Base-by-base conservation (phyloP, 352 stramenopile species). In the Pythium graminicola region DNA sequence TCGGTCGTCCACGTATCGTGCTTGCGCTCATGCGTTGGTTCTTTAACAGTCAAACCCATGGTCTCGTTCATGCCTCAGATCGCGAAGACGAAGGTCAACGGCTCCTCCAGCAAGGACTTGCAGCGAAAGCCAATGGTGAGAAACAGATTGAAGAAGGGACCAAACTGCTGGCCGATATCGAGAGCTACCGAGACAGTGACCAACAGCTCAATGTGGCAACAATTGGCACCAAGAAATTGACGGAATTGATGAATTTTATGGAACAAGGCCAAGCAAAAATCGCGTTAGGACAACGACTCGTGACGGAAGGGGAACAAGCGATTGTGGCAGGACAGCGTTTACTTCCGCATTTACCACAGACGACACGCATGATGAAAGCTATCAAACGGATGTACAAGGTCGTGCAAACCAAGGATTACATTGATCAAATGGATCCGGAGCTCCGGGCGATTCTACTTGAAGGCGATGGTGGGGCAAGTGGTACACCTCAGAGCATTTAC, bases 21-120 rank as follows among this genome's bases (percentile, higher is more conserved):
- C 81, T 89, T 67, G 73, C 62, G 1, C 32, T 89, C 49, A 69
- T 69, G 22, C 74, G 73, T 1, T 91, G 81, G 78, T 65, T 81
- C 49, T 76, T 91, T 36, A 86, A 89, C 26, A 40, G 72, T 4
- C 60, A 88, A 6, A 64, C 70, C 0, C 78, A 88, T n/a, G 78
- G 81, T 0, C 68, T 91, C 16, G 81, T 91, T n/a, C 64, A 78
- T 14, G 59, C 54, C 32, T 73, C 76, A 3, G 64, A 78, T 14
- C 66, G 63, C 3, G 76, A 92, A 44, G 65, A 81, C n/a, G 78
- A 92, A 55, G 78, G 81, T 14, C 73, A 77, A 27, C 54, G 68
- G 8, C 69, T 87, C 19, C 62, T 92, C 6, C 62, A 83, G 27
- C 70, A 81, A 27, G 78, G 76, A 2, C 67, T 87, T 57, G 73